Evolutionary conservation across 768 basidiomycete species (phyloP), one percentile per base, ranked within the genome.

Genomic region (Antrodiella citrinella): DNA sequence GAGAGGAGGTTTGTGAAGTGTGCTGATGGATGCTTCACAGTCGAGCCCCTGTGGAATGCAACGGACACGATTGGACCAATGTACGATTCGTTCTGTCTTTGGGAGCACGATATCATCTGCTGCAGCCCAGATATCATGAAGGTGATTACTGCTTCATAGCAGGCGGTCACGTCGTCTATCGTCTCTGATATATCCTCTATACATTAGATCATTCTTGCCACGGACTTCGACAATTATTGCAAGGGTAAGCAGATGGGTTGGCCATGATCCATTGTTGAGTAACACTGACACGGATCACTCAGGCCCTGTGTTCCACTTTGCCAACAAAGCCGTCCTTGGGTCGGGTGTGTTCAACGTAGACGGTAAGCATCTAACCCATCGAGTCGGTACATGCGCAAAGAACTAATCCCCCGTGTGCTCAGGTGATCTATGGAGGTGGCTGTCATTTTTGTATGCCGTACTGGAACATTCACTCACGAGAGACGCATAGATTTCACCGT

Each of bases 331-430:
- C 10, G 62, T 77, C 12, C 57, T 78, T 13, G 78, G 78, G 13
- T 72, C 67, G 0, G 80, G 81, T 4, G 72, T 81, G 4, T 81
- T 82, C 62, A 80, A 77, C 53, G 71, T 75, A 2, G 75, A 78
- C 57, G 75, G 76, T 71, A 5, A 21, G 15, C 26, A 39, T 20
- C 10, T 18, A 19, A 22, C 26, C 44, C 26, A 19, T 24, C 22
- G 24, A 25, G 12, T 50, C 19, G 12, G 18, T 48, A n/a, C n/a
- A n/a, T 4, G 4, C 26, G 30, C 26, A 26, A 21, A 20, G 12
- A 3, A n/a, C 23, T 4, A 18, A 35, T 19, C 15, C 43, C 7
- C 10, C 41, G 3, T 44, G 1, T 15, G 18, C 9, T 2, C 20
- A 63, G 63, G 63, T 15, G 61, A 66, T 3, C 44, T 64, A 51